Evolutionary conservation across 169 alveolate genomes (phyloP), one percentile per base, ranked within the genome.

Genomic region (Babesia microti): DNA sequence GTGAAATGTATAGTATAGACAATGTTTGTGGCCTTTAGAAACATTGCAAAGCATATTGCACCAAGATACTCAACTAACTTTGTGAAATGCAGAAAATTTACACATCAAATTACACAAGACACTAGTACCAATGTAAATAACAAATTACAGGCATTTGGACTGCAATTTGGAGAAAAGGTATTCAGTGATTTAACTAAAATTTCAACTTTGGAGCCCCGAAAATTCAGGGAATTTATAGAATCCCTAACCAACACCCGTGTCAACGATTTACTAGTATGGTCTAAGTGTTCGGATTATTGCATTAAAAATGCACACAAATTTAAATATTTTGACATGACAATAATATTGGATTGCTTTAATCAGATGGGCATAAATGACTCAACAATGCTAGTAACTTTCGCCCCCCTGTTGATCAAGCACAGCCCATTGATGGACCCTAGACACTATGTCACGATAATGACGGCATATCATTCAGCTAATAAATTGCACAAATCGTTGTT

Each of bases 321-420:
- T 61, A 76, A 76, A 46, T 70, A 59, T 32, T 76, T 76, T 49
- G 86, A 76, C 41, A 61, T 76, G 12, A 18, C 70, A 26, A 32
- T 41, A 18, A 65, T 76, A 6, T 39, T 76, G 33, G 71, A 68
- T 14, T 69, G 71, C 15, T 76, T 76, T 39, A 75, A 69, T 12
- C 45, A 67, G 22, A 75, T 50, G 48, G 48, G 47, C 30, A 40
- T 76, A 3, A 43, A 67, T 17, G 86, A 76, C 41, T 47, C 56
- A 24, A 35, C 34, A 11, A 43, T 76, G 42, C 54, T 66, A 28
- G 55, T 44, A 9, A 69, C 37, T n/a, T 51, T 76, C 41, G 44
- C 82, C 17, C 70, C 72, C 42, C 40, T 56, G 18, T 58, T 76
- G 56, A 43, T 68, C 6, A 56, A 63, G 9, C 80, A 76, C 22